phyloP scores from a whole-genome alignment of 2,329 filamentous ascomycete species.

The Cladosporium sp. region DNA sequence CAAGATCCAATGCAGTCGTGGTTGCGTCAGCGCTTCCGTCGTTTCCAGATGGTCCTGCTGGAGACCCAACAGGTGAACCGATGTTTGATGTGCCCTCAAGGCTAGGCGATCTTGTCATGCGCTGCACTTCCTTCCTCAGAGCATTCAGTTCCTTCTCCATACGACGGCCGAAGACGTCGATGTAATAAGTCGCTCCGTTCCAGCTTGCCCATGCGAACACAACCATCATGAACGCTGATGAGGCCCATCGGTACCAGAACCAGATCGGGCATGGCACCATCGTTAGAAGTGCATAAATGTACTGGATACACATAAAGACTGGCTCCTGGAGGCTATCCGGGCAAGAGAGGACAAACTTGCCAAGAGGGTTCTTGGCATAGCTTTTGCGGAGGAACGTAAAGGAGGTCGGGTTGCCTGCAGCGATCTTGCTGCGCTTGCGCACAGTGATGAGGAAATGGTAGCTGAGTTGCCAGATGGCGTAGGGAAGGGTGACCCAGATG shows the following conservation, averaged over 20 bases:
- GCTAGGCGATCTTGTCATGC: conserved; percentile 35
- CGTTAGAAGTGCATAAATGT: conserved; percentile 82
- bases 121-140: conserved; percentile 75
- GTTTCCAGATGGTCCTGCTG: conserved; percentile 28
- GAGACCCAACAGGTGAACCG: conserved; percentile 30
- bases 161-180: conserved; percentile 93
- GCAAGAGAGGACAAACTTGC: conserved; percentile 76
- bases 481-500: conserved; percentile 89
- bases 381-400: conserved; percentile 96
- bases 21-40: conserved; percentile 5
- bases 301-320: conserved; percentile 96
- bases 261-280: conserved; percentile 94
- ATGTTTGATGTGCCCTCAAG: conserved; percentile 26
- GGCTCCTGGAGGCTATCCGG: conserved; percentile 77
- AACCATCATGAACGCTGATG: conserved; percentile 69
- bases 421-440: conserved; percentile 91
- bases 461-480: conserved; percentile 84
- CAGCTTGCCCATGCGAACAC: conserved; percentile 96
- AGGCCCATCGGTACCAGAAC: conserved; percentile 86
- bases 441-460: conserved; percentile 97
- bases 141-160: conserved; percentile 96
- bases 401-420: conserved; percentile 88
- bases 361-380: conserved; percentile 87
- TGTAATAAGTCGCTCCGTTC: conserved; percentile 96
- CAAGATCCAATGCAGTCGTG: conserved; percentile 34